phyloP scores from a whole-genome alignment of 2,329 filamentous ascomycete genomes.

The Seiridium cupressi region DNA sequence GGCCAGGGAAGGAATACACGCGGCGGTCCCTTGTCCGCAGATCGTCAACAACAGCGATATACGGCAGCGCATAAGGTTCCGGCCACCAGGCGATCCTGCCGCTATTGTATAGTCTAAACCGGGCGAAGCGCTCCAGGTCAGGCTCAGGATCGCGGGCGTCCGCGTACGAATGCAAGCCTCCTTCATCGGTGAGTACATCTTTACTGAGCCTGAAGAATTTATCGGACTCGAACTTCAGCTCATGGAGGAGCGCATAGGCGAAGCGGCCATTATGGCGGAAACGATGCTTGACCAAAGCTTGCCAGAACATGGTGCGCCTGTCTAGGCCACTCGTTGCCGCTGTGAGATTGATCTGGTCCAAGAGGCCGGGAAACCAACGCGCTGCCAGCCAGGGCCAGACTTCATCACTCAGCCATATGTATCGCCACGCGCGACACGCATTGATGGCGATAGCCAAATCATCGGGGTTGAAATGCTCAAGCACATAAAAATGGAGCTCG shows the following conservation, averaged over 20 bases:
- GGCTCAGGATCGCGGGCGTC: slow-evolving; percentile 17
- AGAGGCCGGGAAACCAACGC: slow-evolving; percentile 24
- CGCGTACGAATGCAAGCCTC: slow-evolving; percentile 26
- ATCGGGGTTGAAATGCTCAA: slow-evolving; percentile 20
- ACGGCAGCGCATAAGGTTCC: slow-evolving; percentile 25
- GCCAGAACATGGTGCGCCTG: slow-evolving; percentile 20
- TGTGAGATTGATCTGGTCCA: slow-evolving; percentile 19
- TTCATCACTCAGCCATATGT: slow-evolving; percentile 25
- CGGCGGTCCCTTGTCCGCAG: slow-evolving; percentile 24
- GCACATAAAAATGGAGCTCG: slow-evolving; percentile 24
- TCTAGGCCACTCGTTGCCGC: slow-evolving; percentile 9
- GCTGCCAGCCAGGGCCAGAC: slow-evolving; percentile 25
- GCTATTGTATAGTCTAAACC: slow-evolving; percentile 27
- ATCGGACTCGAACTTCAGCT: slow-evolving; percentile 21
- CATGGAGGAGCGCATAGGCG: slow-evolving; percentile 22
- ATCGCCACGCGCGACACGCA: slow-evolving; percentile 19
- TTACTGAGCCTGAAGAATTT: slow-evolving; percentile 23
- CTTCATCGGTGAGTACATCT: slow-evolving; percentile 18
- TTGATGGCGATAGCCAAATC: slow-evolving; percentile 20
- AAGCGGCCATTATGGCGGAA: slow-evolving; percentile 22
- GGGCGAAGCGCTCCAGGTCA: slow-evolving; percentile 16
- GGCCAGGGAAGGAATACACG: slow-evolving; percentile 24
- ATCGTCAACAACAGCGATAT: slow-evolving; percentile 27
- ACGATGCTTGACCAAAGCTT: slow-evolving; percentile 16
- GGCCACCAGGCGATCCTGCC: slow-evolving; percentile 30